phyloP scores from a whole-genome alignment of 352 stramenopile genomes.

The Phytophthora fragariaefolia region DNA sequence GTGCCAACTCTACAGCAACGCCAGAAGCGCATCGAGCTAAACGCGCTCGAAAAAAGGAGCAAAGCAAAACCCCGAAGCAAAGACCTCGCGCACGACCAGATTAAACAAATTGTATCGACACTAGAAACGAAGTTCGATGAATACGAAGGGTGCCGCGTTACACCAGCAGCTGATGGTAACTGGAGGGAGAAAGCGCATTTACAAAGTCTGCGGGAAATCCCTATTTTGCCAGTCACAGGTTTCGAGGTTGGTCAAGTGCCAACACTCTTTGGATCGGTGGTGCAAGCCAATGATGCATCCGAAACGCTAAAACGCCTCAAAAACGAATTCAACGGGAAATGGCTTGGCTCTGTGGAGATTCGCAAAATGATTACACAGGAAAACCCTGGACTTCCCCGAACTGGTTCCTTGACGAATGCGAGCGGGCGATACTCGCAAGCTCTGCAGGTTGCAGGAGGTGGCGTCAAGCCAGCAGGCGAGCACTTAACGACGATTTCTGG shows the following conservation, averaged over 20 bases:
- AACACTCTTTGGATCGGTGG: conserved; percentile 53
- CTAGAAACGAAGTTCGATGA: conserved; percentile 77
- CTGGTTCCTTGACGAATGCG: conserved; percentile 64
- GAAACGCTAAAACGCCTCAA: conserved; percentile 54
- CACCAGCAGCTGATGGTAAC: conserved; percentile 60
- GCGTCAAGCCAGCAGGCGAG: conserved; percentile 35
- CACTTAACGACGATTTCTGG: conserved; percentile 50
- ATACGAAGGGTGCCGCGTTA: conserved; percentile 76
- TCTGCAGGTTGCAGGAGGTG: conserved; percentile 55
- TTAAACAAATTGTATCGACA: conserved; percentile 67
- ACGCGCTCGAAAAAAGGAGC: conserved; percentile 73
- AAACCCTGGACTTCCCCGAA: conserved; percentile 71
- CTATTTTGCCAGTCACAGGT: conserved; percentile 62
- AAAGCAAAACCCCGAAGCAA: conserved; percentile 78
- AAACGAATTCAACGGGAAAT: conserved; percentile 56
- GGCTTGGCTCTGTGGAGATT: conserved; percentile 75
- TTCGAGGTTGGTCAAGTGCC: conserved; percentile 61
- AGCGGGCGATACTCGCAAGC: conserved; percentile 80
- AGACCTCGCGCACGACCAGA: conserved; percentile 57
- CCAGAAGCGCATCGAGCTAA: conserved; percentile 75
- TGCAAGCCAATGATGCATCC: conserved; percentile 52
- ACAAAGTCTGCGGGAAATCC: conserved; percentile 70
- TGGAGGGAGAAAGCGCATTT: conserved; percentile 63
- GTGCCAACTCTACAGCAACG: conserved; percentile 67
- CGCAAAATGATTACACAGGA: conserved; percentile 54